Conservation (phyloP, 2,329 filamentous ascomycete species). For the Hymenoscyphus scutula region DNA sequence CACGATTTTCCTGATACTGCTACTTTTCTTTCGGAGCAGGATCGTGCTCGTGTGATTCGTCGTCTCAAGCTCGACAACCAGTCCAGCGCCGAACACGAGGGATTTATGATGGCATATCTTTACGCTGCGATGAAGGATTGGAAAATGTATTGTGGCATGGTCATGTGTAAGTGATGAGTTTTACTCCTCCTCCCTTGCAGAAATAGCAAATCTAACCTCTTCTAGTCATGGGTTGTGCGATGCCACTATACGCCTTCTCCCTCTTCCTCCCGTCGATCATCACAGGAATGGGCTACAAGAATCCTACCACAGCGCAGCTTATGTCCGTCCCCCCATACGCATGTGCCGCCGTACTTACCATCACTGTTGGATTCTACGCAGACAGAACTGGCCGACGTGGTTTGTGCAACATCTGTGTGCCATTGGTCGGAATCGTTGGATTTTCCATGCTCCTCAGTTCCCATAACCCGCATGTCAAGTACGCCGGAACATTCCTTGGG, state of each 20-base stretch:
- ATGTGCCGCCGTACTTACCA: constrained; percentile 64
- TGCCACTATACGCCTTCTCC: constrained; percentile 69
- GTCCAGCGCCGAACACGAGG: constrained; percentile 58
- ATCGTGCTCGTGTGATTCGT: constrained; percentile 68
- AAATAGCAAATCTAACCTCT: background rate
- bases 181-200: background rate
- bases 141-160: constrained; percentile 74
- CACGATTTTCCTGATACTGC: constrained; percentile 48
- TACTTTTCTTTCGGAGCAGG: constrained; percentile 64
- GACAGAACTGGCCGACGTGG: constrained; percentile 71
- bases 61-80: constrained; percentile 70
- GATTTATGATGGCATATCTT: constrained; percentile 69
- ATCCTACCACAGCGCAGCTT: constrained; percentile 60
- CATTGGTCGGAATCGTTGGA: constrained; percentile 69
- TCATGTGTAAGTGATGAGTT: constrained; percentile 52
- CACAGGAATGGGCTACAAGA: constrained; percentile 49
- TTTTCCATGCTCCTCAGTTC: constrained; percentile 75
- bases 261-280: constrained; percentile 82
- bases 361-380: constrained; percentile 67
- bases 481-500: constrained; percentile 78
- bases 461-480: constrained; percentile 64
- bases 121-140: constrained; percentile 72
- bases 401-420: constrained; percentile 73
- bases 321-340: constrained; percentile 74
- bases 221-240: constrained; percentile 39